Percentiles rank a stretch among this genome's conserved stretches.
phyloP scores from a whole-genome alignment of 257 asterid species.

The Solanum paucissectum region DNA sequence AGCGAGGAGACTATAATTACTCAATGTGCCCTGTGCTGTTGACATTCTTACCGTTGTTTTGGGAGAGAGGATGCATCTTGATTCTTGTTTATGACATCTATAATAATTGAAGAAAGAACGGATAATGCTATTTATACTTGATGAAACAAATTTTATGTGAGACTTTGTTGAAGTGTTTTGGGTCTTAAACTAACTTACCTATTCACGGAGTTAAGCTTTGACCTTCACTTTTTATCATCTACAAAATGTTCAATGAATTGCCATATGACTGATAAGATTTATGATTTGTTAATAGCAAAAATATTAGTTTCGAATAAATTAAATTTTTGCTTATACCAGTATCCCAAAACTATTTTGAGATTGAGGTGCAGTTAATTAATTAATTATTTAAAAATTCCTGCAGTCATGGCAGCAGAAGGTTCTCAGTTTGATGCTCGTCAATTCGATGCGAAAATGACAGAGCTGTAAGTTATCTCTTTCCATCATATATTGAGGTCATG shows the following conservation, averaged over 20 bases:
- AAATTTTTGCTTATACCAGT: background rate
- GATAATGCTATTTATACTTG: background rate
- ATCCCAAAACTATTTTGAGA: background rate
- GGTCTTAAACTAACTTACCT: background rate
- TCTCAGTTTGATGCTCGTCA: constrained; percentile 51
- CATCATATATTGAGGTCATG: background rate
- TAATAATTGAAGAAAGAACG: background rate
- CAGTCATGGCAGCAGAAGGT: constrained; percentile 64
- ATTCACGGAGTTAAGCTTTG: background rate
- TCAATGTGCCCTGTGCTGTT: background rate
- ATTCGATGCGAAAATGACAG: constrained; percentile 44
- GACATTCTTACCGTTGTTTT: background rate
- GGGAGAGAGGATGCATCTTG: background rate
- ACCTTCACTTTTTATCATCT: background rate
- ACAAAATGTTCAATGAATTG: background rate
- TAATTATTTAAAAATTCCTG: background rate
- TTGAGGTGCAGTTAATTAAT: background rate
- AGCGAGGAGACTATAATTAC: background rate
- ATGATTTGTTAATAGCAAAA: background rate
- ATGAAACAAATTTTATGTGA: too few relatives aligned
- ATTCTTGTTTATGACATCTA: background rate
- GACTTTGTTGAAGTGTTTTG: background rate
- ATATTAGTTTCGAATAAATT: background rate
- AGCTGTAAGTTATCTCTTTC: constrained; percentile 22
- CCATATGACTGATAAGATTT: background rate